These are phyloP conservation scores for Elaeagnus macrophylla DNA, from an alignment of 306 rosid genomes.

Conservation along the genomic window DNA sequence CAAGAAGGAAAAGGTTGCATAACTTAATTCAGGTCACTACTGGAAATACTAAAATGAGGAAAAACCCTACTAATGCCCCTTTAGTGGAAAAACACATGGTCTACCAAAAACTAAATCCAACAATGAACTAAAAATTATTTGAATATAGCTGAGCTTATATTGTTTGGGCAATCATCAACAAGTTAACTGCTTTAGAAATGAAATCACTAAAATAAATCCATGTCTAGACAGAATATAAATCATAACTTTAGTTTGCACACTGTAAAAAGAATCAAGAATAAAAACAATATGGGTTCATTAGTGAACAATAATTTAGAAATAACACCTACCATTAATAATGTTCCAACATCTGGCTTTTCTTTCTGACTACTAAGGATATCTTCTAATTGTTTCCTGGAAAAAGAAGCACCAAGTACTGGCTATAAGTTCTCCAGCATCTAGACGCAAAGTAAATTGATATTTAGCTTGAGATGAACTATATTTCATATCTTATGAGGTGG, in stretches of 20 bases:
- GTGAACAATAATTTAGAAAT: slow-evolving; percentile 7
- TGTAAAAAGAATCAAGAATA: neutral
- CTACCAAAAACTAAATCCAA: no score
- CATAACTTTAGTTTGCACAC: slow-evolving; percentile 5
- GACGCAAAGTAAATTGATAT: neutral
- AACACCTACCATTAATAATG: slow-evolving; percentile 68
- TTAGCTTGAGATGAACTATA: no score
- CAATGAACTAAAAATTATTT: no score
- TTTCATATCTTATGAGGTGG: no score
- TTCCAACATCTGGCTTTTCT: slow-evolving; percentile 95
- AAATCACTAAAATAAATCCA: neutral
- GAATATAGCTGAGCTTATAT: no score
- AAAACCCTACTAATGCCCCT: no score
- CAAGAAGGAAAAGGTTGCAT: no score
- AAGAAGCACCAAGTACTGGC: slow-evolving; percentile 17
- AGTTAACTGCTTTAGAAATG: no score
- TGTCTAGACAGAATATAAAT: neutral
- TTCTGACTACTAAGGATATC: slow-evolving; percentile 73
- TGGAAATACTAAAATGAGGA: no score
- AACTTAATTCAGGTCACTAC: no score
- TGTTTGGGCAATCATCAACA: no score
- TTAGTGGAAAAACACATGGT: no score
- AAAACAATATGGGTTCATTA: slow-evolving; percentile 3
- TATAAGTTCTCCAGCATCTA: neutral
- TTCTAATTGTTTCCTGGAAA: slow-evolving; percentile 89